Evolutionary conservation across 164 flowering plant genomes (phyloP), one percentile per base, ranked within the genome.

Genomic region (Umbilicus rupestris): DNA sequence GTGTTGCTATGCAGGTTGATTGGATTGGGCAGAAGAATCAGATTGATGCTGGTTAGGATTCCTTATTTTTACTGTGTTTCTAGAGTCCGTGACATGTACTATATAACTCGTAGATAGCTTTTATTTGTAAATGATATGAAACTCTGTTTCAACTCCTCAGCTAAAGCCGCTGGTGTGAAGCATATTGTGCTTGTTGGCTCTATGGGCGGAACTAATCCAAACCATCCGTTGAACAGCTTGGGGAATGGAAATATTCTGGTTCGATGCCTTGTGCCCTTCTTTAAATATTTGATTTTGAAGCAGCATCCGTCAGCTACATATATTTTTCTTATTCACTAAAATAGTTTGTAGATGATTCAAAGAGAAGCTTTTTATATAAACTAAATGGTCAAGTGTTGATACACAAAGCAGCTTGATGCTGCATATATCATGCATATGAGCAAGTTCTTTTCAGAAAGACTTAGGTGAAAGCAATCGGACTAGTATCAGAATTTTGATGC

Each of bases 1-100:
- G 26, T n/a, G 45, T 39, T 20, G 29, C 22, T 16, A 74, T 12
- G 41, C 74, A 95, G 97, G 97, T 95, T 75, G 99, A 95, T 49
- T 92, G 99, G 99, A 82, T 89, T 73, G 99, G 99, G 63, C 99
- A 95, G 77, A 95, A 88, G 76, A 95, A 95, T 79, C 99, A 95
- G 76, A 95, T 92, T 37, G 97, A 95, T 85, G 94, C 94, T 63
- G 99, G 97, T 92, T 57, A 74, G 78, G 16, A 62, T 41, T 62
- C 39, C 8, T 57, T 68, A 45, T 30, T 42, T 44, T 31, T 19
- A 1, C 9, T 41, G 2, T 28, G 60, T 50, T 22, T 50, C 10
- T 22, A n/a, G 20, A 47, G 52, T 11, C n/a, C 2, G 19, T 47
- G 8, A 0, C n/a, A 7, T 52, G 22, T n/a, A n/a, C n/a, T n/a